These are phyloP conservation scores for Neoarthrinium moseri DNA, from an alignment of 2,329 filamentous ascomycete genomes.

Conservation along the genomic window DNA sequence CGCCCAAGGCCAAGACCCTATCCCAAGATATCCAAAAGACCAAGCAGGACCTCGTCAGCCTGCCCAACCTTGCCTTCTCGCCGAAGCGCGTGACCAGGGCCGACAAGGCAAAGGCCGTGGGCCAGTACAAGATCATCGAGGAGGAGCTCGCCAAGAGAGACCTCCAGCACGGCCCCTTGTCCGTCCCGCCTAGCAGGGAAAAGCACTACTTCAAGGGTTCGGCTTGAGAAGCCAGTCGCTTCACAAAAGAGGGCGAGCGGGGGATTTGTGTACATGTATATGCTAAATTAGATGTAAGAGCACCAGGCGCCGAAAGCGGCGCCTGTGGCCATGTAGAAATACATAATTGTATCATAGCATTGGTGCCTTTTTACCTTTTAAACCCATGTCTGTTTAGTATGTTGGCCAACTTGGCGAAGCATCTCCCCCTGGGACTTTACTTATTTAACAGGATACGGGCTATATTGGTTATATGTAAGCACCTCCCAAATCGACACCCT, in stretches of 20 bases:
- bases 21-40: slow-evolving; percentile 53
- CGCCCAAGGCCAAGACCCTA: slow-evolving; percentile 61
- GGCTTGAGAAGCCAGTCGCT: slow-evolving; percentile 20
- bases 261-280: neutral
- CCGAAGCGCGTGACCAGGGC: slow-evolving; percentile 65
- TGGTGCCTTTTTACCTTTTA: no score
- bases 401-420: neutral
- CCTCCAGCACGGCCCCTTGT: slow-evolving; percentile 50
- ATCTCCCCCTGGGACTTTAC: no score
- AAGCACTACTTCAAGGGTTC: slow-evolving; percentile 40
- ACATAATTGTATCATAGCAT: neutral
- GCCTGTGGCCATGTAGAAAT: no score
- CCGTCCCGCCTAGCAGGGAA: slow-evolving; percentile 40
- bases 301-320: no score
- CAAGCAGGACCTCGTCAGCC: slow-evolving; percentile 32
- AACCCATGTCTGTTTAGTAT: no score
- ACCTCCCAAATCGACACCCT: no score
- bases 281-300: no score
- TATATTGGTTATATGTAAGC: no score
- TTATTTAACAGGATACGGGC: no score
- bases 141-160: slow-evolving; percentile 63
- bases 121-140: slow-evolving; percentile 78
- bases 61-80: slow-evolving; percentile 70
- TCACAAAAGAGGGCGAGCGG: neutral
- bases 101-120: slow-evolving; percentile 69